A percentile compares a stretch with the other conserved stretches of the same genome.
Conservation (phyloP, 257 asterid species). For the Solanum verrucosum region DNA sequence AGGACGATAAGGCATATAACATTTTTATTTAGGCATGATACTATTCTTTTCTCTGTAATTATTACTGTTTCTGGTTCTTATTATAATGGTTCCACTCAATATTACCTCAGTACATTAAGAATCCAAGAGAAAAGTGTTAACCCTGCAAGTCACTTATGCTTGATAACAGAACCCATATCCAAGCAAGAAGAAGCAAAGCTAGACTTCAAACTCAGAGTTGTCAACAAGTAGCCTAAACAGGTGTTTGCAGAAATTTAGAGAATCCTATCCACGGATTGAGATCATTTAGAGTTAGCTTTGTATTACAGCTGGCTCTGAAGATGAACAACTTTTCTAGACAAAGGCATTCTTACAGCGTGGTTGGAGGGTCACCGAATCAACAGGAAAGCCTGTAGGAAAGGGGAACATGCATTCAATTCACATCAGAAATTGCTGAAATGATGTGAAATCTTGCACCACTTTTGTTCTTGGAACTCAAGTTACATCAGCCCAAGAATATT, state of each 20-base stretch:
- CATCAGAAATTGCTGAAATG: neutral
- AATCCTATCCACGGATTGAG: neutral
- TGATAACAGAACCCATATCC: neutral
- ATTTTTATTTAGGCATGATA: neutral
- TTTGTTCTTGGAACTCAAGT: neutral
- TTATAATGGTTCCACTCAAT: neutral
- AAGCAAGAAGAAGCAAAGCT: neutral
- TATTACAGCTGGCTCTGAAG: neutral
- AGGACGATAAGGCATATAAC: constrained; percentile 22
- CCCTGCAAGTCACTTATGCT: neutral
- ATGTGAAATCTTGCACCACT: neutral
- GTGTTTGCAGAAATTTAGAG: neutral
- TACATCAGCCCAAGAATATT: neutral
- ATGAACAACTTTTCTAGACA: neutral
- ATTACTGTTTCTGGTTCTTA: neutral
- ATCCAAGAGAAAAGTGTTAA: neutral
- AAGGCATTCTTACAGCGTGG: neutral
- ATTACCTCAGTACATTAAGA: neutral
- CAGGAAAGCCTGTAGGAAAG: neutral
- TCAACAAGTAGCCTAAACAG: neutral
- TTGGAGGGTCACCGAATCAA: neutral
- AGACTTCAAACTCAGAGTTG: neutral
- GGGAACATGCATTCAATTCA: neutral
- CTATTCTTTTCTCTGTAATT: neutral
- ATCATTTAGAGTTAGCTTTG: neutral